phyloP scores from a whole-genome alignment of 768 basidiomycete species.

The Lentinula detonsa region DNA sequence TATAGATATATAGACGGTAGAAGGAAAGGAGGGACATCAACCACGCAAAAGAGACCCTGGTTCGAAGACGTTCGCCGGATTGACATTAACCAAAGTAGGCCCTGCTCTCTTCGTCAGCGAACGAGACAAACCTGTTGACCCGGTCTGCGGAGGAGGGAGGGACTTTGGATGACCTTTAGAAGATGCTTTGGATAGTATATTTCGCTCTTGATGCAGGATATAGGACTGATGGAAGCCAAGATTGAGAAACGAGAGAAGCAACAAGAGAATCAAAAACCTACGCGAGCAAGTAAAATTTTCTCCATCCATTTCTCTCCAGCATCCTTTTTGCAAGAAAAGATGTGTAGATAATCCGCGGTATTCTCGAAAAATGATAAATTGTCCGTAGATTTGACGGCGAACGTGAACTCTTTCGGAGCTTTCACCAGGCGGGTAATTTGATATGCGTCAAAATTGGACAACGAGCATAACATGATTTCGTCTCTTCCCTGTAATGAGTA shows the following conservation, averaged over 20 bases:
- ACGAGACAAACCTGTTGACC: conserved; percentile 26
- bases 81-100: conserved; percentile 38
- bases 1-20: too few relatives aligned
- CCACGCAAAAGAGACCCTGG: conserved; percentile 65
- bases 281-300: conserved; percentile 75
- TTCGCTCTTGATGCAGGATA: conserved; percentile 74
- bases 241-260: not conserved
- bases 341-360: conserved; percentile 80
- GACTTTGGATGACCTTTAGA: conserved; percentile 22
- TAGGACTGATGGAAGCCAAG: conserved; percentile 54
- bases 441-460: conserved; percentile 89
- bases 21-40: not conserved
- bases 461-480: conserved; percentile 70
- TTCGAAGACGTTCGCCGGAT: conserved; percentile 53
- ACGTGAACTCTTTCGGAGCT: conserved; percentile 79
- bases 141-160: conserved; percentile 11
- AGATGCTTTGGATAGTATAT: conserved; percentile 50
- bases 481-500: conserved; percentile 69
- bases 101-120: conserved; percentile 29
- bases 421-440: conserved; percentile 69
- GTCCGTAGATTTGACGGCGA: conserved; percentile 86
- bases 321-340: conserved; percentile 71
- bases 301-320: conserved; percentile 79
- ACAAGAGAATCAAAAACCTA: conserved; percentile 30
- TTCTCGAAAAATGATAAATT: conserved; percentile 84